Percentiles rank a stretch among this genome's conserved stretches.
Conservation (phyloP, 2,329 filamentous ascomycete species). For the Sarocladium oryzae region DNA sequence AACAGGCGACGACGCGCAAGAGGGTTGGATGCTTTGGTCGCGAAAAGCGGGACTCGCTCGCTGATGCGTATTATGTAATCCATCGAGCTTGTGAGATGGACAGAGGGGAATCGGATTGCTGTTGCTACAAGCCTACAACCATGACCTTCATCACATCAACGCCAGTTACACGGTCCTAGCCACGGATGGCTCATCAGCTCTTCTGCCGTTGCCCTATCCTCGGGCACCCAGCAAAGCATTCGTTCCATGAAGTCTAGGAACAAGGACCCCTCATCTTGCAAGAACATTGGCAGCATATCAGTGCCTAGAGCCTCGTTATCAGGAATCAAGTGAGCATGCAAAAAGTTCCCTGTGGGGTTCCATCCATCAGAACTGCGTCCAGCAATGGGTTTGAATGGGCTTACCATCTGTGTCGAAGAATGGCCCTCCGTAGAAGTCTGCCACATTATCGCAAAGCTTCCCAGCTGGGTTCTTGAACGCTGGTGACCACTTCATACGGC, state of each 20-base stretch:
- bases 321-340: not conserved
- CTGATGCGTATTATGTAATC: not conserved
- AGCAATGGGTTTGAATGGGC: not conserved
- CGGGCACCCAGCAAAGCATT: not conserved
- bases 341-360: not conserved
- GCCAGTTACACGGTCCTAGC: not conserved
- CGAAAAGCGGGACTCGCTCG: not conserved
- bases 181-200: not conserved
- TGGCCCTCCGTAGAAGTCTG: constrained; percentile 16
- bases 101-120: no score
- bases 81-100: not conserved
- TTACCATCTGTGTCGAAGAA: not conserved
- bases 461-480: constrained; percentile 11
- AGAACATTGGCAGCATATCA: not conserved
- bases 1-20: not conserved
- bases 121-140: no score
- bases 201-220: not conserved
- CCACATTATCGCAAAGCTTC: constrained; percentile 13
- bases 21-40: not conserved
- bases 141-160: no score
- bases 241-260: not conserved
- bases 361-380: not conserved
- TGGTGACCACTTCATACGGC: constrained; percentile 15
- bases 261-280: not conserved
- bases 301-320: not conserved